Percentiles rank a stretch among this genome's conserved stretches.
Conservation (phyloP, 495 filamentous ascomycete genomes). For the Neurospora sp. region DNA sequence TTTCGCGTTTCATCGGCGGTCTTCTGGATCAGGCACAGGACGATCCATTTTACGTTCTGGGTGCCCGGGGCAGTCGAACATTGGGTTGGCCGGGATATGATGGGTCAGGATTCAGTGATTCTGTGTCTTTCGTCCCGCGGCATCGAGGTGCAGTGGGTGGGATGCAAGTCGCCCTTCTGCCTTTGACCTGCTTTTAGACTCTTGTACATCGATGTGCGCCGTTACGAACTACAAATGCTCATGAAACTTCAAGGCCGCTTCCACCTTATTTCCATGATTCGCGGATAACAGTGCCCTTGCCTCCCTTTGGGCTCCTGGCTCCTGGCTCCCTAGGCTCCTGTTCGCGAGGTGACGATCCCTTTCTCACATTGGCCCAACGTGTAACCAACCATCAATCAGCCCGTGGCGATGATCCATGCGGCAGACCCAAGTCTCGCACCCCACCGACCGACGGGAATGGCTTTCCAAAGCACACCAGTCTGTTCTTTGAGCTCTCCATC, state of each 20-base stretch:
- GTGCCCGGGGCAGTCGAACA: background rate
- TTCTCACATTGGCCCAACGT: background rate
- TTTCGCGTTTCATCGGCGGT: background rate
- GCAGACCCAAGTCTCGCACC: background rate
- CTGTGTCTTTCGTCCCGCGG: background rate
- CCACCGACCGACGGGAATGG: background rate
- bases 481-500: background rate
- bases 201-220: background rate
- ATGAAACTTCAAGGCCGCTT: background rate
- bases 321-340: background rate
- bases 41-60: background rate
- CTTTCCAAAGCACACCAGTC: background rate
- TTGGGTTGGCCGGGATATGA: background rate
- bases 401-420: background rate
- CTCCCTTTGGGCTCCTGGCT: background rate
- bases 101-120: background rate
- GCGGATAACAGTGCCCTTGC: background rate
- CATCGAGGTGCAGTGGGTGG: background rate
- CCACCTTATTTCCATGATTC: background rate
- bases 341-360: background rate
- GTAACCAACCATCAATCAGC: background rate
- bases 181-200: background rate
- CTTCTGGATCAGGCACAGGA: background rate
- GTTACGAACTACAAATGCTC: background rate
- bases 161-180: background rate